These are phyloP conservation scores for Monilinia aucupariae DNA, from an alignment of 2,329 filamentous ascomycete genomes.

Conservation along the genomic window DNA sequence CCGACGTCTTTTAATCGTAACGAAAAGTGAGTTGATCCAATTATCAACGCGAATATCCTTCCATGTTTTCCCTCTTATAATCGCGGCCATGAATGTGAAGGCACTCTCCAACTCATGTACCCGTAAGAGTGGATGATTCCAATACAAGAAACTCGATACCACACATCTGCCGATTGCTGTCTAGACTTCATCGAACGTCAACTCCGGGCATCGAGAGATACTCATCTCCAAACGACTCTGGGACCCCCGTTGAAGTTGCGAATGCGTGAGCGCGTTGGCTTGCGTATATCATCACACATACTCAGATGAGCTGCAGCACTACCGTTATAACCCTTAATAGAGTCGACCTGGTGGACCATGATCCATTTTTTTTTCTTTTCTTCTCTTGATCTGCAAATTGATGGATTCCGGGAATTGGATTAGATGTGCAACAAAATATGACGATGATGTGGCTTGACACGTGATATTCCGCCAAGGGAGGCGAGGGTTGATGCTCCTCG, in stretches of 20 bases:
- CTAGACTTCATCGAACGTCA: neutral
- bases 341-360: no score
- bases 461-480: no score
- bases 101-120: neutral
- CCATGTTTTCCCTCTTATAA: neutral
- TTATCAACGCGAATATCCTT: neutral
- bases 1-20: neutral
- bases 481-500: no score
- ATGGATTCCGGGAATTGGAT: no score
- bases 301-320: neutral
- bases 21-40: neutral
- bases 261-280: neutral
- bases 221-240: neutral
- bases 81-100: neutral
- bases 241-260: neutral
- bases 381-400: no score
- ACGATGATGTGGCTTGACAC: no score
- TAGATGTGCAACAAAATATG: no score
- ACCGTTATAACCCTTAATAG: no score
- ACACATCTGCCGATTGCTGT: neutral
- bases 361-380: no score
- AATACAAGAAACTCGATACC: neutral
- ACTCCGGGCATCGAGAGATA: neutral
- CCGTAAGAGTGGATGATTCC: neutral
- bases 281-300: neutral